Evolutionary conservation across 106 monocot species (phyloP).

Genomic region (Dendrobium nobile): DNA sequence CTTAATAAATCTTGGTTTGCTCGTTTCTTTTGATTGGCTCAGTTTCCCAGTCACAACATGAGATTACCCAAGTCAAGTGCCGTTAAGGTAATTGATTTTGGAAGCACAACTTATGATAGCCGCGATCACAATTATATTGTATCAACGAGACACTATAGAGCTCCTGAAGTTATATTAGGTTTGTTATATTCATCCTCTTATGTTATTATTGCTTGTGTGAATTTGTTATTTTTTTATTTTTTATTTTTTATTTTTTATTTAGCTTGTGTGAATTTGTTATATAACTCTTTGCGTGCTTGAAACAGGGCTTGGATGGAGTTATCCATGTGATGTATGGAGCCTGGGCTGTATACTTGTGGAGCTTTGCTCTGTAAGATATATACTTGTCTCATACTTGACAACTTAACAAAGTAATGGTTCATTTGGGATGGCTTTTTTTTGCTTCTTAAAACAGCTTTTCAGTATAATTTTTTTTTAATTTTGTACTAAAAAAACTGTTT

Average conservation of each 20-base stretch:
- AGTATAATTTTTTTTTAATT: too few species aligned
- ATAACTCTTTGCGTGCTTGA: background rate
- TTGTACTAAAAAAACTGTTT: too few species aligned
- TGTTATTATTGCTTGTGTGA: background rate
- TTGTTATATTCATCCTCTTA: background rate
- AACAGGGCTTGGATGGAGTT: slow-evolving; percentile 71
- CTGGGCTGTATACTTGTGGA: slow-evolving; percentile 69
- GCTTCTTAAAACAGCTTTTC: too few species aligned
- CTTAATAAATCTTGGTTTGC: background rate
- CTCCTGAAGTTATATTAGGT: slow-evolving; percentile 93
- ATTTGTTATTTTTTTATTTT: too few species aligned
- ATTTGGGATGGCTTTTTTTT: too few species aligned
- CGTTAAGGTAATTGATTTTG: slow-evolving; percentile 94
- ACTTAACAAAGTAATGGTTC: background rate
- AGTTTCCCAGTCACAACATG: background rate
- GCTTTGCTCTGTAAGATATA: slow-evolving; percentile 53
- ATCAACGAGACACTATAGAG: slow-evolving; percentile 87
- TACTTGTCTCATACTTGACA: background rate
- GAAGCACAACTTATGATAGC: slow-evolving; percentile 73
- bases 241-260: too few species aligned
- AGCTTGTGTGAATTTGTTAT: background rate
- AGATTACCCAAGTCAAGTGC: slow-evolving; percentile 81
- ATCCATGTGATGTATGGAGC: slow-evolving; percentile 75
- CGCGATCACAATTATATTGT: slow-evolving; percentile 64
- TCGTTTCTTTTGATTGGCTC: background rate